Conservation (phyloP, 495 filamentous ascomycete species). For the Schizothecium vesticola region DNA sequence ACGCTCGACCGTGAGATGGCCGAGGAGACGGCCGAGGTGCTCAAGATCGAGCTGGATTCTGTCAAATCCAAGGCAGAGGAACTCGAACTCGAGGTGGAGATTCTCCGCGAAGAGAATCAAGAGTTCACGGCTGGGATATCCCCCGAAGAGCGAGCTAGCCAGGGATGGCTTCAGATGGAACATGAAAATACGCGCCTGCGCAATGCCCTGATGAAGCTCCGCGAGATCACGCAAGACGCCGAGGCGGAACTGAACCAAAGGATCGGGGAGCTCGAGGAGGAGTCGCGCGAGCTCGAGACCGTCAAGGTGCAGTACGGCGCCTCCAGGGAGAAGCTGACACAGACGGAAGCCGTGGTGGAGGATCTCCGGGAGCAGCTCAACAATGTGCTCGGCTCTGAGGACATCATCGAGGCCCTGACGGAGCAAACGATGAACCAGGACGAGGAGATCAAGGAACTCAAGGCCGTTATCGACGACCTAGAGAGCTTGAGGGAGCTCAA, state of each 20-base stretch:
- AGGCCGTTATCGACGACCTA: constrained; percentile 73
- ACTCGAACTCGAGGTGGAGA: constrained; percentile 78
- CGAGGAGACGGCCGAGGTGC: constrained; percentile 79
- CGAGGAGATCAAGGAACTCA: constrained; percentile 77
- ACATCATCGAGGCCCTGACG: constrained; percentile 88
- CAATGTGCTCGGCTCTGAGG: constrained; percentile 76
- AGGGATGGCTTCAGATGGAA: constrained; percentile 89
- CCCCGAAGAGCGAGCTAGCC: constrained; percentile 77
- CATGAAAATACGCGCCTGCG: constrained; percentile 81
- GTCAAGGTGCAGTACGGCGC: constrained; percentile 67
- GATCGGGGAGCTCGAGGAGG: constrained; percentile 72
- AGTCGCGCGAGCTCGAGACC: constrained; percentile 63
- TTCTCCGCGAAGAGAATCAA: constrained; percentile 80
- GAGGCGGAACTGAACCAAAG: constrained; percentile 73
- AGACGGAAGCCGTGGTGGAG: constrained; percentile 71
- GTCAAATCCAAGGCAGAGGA: constrained; percentile 73
- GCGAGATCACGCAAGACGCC: constrained; percentile 80
- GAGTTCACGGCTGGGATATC: constrained; percentile 79
- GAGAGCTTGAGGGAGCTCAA: constrained; percentile 84
- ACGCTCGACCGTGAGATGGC: constrained; percentile 93
- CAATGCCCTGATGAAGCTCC: constrained; percentile 74
- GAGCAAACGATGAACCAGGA: constrained; percentile 76
- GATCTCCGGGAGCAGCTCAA: constrained; percentile 90
- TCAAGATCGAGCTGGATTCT: constrained; percentile 74
- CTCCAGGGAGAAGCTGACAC: constrained; percentile 63